Conservation (phyloP, 106 monocot genomes). For the Narthecium ossifragum region DNA sequence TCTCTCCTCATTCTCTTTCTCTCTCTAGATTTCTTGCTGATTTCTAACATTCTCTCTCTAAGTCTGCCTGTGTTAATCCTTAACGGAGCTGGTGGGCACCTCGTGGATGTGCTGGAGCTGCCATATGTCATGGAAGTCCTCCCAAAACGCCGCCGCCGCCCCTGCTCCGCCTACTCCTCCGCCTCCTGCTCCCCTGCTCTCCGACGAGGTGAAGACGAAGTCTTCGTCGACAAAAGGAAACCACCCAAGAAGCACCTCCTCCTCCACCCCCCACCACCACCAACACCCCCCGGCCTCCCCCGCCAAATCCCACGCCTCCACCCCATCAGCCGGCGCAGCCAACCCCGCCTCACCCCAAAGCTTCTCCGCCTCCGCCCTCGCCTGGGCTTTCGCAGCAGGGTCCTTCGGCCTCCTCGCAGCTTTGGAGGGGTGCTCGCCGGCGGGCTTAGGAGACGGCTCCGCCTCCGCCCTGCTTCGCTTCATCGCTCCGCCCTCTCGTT, state of each 20-base stretch:
- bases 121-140: neutral
- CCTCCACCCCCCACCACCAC: conserved; percentile 6
- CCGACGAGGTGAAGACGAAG: neutral
- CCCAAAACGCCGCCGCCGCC: conserved; percentile 2
- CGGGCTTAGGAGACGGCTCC: too few relatives aligned
- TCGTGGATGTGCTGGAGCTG: neutral
- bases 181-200: neutral
- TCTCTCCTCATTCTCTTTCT: too few relatives aligned
- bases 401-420: neutral
- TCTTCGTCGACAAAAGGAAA: conserved; percentile 3
- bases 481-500: too few relatives aligned
- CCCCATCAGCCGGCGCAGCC: neutral
- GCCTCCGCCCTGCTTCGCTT: neutral
- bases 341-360: neutral
- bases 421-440: neutral
- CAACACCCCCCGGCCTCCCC: neutral
- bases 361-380: neutral
- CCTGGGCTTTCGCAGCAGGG: neutral
- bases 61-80: neutral
- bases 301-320: neutral
- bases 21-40: too few relatives aligned
- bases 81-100: neutral
- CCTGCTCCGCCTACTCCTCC: too few relatives aligned
- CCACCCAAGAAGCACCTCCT: conserved; percentile 2
- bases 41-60: too few relatives aligned